Evolutionary conservation across 1,284 basidiomycete genomes (phyloP), one percentile per base, ranked within the genome.

Genomic region (Moesziomyces sp.): DNA sequence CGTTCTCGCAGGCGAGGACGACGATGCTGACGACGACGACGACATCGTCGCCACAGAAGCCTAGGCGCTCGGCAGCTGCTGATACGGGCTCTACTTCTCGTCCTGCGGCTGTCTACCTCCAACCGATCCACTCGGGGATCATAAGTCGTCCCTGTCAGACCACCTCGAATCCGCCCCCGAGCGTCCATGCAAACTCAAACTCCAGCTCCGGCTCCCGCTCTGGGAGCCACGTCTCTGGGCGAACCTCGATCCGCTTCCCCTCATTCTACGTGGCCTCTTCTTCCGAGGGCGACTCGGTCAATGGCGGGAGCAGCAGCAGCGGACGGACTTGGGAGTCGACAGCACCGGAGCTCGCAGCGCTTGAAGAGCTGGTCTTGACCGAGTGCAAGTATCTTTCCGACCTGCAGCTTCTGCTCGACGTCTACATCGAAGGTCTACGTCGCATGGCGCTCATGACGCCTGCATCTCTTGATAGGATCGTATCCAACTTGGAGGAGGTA

Each of bases 361-460:
- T 64, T 14, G 54, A 64, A 21, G 61, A 64, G 38, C 50, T 64
- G 10, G 35, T 64, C 34, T 14, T 52, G 44, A 64, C 61, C 46
- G 61, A 64, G 30, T 51, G 48, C 61, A 64, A 64, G 51, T 64
- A 52, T 19, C 45, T 64, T 13, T 38, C 44, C 18, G 61, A 64
- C 43, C 38, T 64, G 46, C 54, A 64, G 55, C 50, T 58, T 16
- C 30, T 64, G 44, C 44, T 52, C n/a, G 51, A 58, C 49, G 55
- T 64, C 40, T 64, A 64, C 42, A 44, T 64, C 21, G 55, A 58
- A 7, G 61, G 61, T 1, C 18, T 64, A 38, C 49, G 50, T n/a
- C 51, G 46, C 40, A 23, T 64, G 46, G 61, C 40, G 19, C 51
- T 64, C 8, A 52, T 64, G 34, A 52, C 45, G 9, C 42, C 48